phyloP scores from a whole-genome alignment of 2,329 filamentous ascomycete species.

The Diaporthe vaccinii region DNA sequence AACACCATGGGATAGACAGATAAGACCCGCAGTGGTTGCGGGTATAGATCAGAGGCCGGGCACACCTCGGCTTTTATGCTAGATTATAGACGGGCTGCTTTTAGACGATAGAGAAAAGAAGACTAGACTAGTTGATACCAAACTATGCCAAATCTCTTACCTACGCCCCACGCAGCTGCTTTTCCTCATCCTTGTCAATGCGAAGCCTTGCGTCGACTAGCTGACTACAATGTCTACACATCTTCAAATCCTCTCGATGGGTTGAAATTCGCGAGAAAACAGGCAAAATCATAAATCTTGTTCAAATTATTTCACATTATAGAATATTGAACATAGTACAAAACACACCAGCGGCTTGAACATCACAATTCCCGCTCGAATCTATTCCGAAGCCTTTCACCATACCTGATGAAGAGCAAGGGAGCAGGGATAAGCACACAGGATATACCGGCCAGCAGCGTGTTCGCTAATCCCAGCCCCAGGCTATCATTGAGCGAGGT shows the following conservation, averaged over 20 bases:
- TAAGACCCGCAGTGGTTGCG: conserved; percentile 2
- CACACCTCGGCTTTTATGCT: conserved; percentile 2
- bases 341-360: background rate
- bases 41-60: conserved; percentile 1
- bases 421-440: conserved; percentile 1
- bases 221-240: no score
- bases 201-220: background rate
- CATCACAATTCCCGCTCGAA: conserved; percentile 6
- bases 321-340: background rate
- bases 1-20: conserved; percentile 5
- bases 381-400: background rate
- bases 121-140: conserved; percentile 12
- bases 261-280: background rate
- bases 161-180: no score
- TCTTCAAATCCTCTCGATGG: background rate
- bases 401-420: conserved; percentile 9
- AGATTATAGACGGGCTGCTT: conserved; percentile 24
- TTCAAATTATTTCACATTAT: background rate
- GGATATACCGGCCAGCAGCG: conserved; percentile 13
- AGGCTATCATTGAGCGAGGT: background rate
- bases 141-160: background rate
- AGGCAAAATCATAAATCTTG: background rate
- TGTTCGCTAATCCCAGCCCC: conserved; percentile 14
- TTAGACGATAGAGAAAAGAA: conserved; percentile 22
- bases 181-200: background rate